Conservation (phyloP, 75 land plant species). For the Sequoiadendron giganteum region DNA sequence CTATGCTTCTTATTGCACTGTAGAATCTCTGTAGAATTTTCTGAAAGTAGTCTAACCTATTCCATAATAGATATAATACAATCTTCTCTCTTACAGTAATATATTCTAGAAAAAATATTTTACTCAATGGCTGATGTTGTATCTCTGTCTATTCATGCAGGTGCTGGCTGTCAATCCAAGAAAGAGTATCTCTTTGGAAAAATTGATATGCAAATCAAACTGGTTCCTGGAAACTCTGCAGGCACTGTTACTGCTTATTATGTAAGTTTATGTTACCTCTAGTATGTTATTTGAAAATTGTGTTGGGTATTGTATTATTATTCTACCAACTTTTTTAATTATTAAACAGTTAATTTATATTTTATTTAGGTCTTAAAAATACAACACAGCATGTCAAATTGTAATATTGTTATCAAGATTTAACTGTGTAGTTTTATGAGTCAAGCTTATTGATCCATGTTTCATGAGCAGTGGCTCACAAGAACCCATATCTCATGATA, state of each 20-base stretch:
- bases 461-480: no score
- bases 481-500: no score
- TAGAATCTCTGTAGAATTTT: background rate
- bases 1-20: background rate
- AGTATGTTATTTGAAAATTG: background rate
- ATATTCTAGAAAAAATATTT: no score
- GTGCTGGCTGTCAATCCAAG: conserved; percentile 26
- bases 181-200: conserved; percentile 18
- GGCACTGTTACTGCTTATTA: conserved; percentile 34
- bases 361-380: no score
- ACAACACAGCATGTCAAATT: no score
- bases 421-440: no score
- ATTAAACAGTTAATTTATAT: no score
- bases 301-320: background rate
- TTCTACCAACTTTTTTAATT: no score
- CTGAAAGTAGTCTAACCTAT: background rate
- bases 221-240: conserved; percentile 29
- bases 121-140: background rate
- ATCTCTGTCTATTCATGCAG: background rate
- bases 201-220: conserved; percentile 25
- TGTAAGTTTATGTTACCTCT: conserved; percentile 16
- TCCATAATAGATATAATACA: no score
- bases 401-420: no score
- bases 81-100: no score
- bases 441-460: no score